Evolutionary conservation across 345 rosid species (phyloP).

Genomic region (Citrus hindsii): DNA sequence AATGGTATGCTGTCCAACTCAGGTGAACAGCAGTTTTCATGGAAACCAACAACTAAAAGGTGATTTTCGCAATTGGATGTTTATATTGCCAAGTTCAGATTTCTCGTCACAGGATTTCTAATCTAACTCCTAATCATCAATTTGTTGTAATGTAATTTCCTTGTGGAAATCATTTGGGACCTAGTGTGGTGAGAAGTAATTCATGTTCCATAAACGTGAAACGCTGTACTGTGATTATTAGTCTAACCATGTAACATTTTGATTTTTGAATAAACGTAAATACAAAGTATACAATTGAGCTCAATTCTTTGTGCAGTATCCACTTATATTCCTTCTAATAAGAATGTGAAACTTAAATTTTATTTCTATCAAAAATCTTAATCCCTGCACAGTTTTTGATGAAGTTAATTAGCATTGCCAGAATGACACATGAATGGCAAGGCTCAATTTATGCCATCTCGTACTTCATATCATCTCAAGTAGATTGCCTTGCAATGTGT

Average conservation of each 20-base stretch:
- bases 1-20: background rate
- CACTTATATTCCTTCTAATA: background rate
- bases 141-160: background rate
- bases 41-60: background rate
- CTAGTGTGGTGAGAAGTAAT: background rate
- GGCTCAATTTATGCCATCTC: background rate
- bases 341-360: background rate
- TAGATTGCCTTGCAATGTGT: background rate
- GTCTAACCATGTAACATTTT: background rate
- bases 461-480: background rate
- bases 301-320: background rate
- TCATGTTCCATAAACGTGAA: background rate
- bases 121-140: too few species aligned
- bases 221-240: background rate
- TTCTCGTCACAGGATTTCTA: background rate
- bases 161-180: background rate
- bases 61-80: background rate
- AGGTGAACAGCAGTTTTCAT: background rate
- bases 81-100: background rate
- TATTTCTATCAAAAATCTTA: background rate
- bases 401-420: background rate
- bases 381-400: background rate
- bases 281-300: background rate
- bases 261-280: background rate
- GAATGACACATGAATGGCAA: background rate